phyloP scores from a whole-genome alignment of 768 basidiomycete species.

The Mycena rebaudengoi region DNA sequence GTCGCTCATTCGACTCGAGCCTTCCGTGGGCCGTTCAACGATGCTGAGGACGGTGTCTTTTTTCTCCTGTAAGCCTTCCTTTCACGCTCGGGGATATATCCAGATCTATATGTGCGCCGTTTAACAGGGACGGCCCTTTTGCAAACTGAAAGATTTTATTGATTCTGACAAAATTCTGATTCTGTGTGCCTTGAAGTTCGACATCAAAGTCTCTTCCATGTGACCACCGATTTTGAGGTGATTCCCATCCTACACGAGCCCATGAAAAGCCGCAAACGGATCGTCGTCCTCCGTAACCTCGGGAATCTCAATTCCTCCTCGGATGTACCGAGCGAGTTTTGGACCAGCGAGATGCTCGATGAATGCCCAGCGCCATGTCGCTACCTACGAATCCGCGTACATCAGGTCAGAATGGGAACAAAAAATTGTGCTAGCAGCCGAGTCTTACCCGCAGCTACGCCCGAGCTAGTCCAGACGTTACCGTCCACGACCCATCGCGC shows the following conservation, averaged over 20 bases:
- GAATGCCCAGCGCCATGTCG: constrained; percentile 46
- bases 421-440: neutral
- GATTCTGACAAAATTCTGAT: too few species aligned
- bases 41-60: too few species aligned
- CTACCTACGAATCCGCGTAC: constrained; percentile 27
- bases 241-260: constrained; percentile 32
- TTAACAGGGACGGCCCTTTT: too few species aligned
- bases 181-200: too few species aligned
- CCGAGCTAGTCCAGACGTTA: constrained; percentile 42
- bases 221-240: too few species aligned
- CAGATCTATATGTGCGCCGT: too few species aligned
- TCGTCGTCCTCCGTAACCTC: constrained; percentile 32
- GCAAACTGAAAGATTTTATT: too few species aligned
- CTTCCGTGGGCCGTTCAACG: too few species aligned
- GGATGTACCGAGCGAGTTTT: constrained; percentile 25
- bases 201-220: too few species aligned
- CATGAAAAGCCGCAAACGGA: constrained; percentile 36
- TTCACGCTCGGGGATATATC: too few species aligned
- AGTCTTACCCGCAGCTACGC: constrained; percentile 44
- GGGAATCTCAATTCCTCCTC: constrained; percentile 29
- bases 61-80: too few species aligned
- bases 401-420: neutral
- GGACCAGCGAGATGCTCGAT: constrained; percentile 37
- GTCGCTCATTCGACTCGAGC: too few species aligned
- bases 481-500: constrained; percentile 47